Conservation (phyloP, 768 basidiomycete genomes). For the Leccinum barrowsii region DNA sequence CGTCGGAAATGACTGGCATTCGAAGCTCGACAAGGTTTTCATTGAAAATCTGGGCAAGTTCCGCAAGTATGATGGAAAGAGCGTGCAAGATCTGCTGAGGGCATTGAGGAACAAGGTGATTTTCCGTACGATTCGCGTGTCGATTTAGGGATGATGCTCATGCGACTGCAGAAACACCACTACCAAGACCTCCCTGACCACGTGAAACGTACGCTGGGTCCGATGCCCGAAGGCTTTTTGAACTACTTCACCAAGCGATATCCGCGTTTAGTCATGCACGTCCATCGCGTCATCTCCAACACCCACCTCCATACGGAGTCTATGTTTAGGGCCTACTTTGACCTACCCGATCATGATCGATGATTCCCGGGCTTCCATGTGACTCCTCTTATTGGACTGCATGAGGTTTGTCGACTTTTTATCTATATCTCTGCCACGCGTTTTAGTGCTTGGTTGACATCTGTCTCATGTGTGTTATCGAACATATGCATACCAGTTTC, state of each 20-base stretch:
- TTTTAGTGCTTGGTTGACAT: neutral
- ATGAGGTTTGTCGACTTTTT: neutral
- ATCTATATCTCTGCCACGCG: neutral
- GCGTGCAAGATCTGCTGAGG: constrained; percentile 87
- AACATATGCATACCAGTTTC: constrained; percentile 14
- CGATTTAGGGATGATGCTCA: constrained; percentile 8
- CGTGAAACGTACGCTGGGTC: constrained; percentile 83
- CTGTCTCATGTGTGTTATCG: constrained; percentile 3
- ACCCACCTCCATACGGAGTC: constrained; percentile 76
- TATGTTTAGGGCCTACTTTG: constrained; percentile 90
- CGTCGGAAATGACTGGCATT: constrained; percentile 89
- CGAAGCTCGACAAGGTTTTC: constrained; percentile 81
- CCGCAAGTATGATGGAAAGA: constrained; percentile 90
- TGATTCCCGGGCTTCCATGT: neutral
- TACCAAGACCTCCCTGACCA: constrained; percentile 95
- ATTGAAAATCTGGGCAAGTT: constrained; percentile 96
- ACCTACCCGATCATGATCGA: constrained; percentile 49
- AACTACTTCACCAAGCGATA: constrained; percentile 92
- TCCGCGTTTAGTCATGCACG: constrained; percentile 88
- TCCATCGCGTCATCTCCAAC: constrained; percentile 74
- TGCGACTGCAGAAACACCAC: constrained; percentile 77
- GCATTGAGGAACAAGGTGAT: constrained; percentile 93
- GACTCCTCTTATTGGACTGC: neutral
- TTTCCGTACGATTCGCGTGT: neutral
- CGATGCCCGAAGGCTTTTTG: constrained; percentile 90